These are phyloP conservation scores for Davidsoniella neocaledoniae DNA, from an alignment of 2,329 filamentous ascomycete genomes.

Conservation along the genomic window DNA sequence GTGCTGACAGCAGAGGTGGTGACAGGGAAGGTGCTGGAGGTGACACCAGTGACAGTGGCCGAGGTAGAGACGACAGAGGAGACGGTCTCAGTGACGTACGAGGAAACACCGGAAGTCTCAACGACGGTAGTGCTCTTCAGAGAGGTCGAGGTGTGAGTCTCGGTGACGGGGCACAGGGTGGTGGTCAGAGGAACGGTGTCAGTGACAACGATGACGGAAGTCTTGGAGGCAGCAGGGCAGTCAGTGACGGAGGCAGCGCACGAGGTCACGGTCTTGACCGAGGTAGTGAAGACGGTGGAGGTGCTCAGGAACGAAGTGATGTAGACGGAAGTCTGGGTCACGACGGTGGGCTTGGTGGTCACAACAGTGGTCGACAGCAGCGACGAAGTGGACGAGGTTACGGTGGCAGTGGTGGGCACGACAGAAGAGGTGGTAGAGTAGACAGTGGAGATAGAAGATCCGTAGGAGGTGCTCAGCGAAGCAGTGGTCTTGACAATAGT, in stretches of 20 bases:
- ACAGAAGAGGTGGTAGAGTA: constrained; percentile 9
- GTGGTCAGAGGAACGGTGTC: constrained; percentile 40
- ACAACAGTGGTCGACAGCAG: constrained; percentile 9
- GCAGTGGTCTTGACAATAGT: constrained; percentile 16
- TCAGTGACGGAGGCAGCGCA: constrained; percentile 29
- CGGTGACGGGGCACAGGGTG: constrained; percentile 45
- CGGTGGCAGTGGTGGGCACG: constrained; percentile 10
- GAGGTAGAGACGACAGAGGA: constrained; percentile 13
- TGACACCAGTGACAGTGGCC: constrained; percentile 21
- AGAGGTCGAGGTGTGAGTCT: constrained; percentile 27
- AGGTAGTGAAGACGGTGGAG: constrained; percentile 34
- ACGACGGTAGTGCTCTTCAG: constrained; percentile 17
- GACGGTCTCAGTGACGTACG: constrained; percentile 13
- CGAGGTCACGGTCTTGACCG: constrained; percentile 32
- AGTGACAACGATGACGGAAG: constrained; percentile 31
- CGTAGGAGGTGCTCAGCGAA: constrained; percentile 6
- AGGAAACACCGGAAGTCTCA: constrained; percentile 9
- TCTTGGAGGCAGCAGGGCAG: constrained; percentile 30
- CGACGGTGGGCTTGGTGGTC: constrained; percentile 9
- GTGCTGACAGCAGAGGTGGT: constrained; percentile 32
- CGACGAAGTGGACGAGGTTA: constrained; percentile 10
- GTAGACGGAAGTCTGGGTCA: constrained; percentile 13
- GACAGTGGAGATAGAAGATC: constrained; percentile 7
- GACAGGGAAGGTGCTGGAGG: constrained; percentile 32
- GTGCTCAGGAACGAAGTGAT: constrained; percentile 26